phyloP scores from a whole-genome alignment of 23 red algal genomes.

The Gracilaria domingensis region DNA sequence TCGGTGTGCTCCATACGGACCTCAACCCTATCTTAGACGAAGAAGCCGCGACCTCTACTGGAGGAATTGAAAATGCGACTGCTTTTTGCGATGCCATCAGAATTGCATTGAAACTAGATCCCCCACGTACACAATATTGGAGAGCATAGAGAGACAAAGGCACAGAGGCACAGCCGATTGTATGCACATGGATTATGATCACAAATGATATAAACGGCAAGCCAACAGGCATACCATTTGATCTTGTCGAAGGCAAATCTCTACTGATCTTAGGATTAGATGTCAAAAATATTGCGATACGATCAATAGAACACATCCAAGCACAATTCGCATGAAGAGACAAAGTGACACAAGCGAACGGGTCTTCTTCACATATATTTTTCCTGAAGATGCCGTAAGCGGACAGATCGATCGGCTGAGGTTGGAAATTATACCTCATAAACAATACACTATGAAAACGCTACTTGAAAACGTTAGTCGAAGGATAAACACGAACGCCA shows the following conservation, averaged over 20 bases:
- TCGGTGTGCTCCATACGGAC: neutral
- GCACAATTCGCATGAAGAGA: too few relatives aligned
- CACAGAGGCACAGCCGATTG: neutral
- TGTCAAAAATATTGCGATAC: neutral
- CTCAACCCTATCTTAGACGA: neutral
- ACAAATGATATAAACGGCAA: neutral
- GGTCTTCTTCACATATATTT: too few relatives aligned
- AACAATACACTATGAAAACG: too few relatives aligned
- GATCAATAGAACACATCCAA: too few relatives aligned
- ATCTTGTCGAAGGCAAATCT: neutral
- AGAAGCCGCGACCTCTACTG: neutral
- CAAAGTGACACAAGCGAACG: too few relatives aligned
- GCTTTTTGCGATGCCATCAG: neutral
- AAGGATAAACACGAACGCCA: conserved; percentile 1
- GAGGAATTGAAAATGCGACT: neutral
- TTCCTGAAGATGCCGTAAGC: too few relatives aligned
- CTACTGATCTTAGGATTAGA: neutral
- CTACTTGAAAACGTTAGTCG: neutral
- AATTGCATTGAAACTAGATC: neutral
- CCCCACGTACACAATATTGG: neutral
- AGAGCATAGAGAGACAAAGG: neutral
- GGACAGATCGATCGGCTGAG: too few relatives aligned
- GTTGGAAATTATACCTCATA: too few relatives aligned
- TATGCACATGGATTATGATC: neutral
- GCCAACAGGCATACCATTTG: neutral